Conservation (phyloP, 2,329 filamentous ascomycete species). For the Stachybotrys echinatus region DNA sequence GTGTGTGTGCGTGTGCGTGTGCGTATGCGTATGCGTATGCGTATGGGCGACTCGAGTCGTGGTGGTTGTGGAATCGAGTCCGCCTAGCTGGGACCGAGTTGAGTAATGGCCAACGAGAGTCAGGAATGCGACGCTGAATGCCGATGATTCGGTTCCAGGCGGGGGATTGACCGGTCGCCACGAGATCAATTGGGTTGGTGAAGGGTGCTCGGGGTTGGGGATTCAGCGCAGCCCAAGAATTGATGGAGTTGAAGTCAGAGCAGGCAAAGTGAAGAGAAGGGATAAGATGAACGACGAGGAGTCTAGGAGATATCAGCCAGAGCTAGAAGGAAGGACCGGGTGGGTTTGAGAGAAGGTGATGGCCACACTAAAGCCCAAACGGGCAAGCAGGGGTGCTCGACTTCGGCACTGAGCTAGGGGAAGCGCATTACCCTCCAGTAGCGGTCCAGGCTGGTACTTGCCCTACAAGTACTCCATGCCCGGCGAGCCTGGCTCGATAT, state of each 20-base stretch:
- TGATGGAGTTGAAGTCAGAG: neutral
- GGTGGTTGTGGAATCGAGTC: neutral
- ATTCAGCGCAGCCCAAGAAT: neutral
- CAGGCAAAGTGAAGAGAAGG: neutral
- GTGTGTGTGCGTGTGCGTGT: too few relatives aligned
- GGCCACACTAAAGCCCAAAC: neutral
- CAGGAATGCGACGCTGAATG: neutral
- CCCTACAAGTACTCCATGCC: neutral
- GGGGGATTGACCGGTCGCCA: neutral
- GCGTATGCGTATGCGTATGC: too few relatives aligned
- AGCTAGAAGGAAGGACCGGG: neutral
- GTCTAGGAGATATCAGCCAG: neutral
- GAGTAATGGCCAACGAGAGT: neutral
- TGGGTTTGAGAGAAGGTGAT: neutral
- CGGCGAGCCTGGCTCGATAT: neutral
- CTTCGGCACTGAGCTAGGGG: neutral
- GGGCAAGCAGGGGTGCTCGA: conserved; percentile 1
- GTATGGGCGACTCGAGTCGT: neutral
- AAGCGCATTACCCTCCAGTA: neutral
- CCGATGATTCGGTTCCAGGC: neutral
- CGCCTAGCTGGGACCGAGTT: neutral
- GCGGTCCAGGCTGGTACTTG: neutral
- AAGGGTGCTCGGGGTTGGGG: neutral
- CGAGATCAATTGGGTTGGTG: neutral
- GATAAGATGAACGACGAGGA: too few relatives aligned